These are phyloP conservation scores for Gomphus bonarii DNA, from an alignment of 1,284 basidiomycete genomes.

Conservation along the genomic window DNA sequence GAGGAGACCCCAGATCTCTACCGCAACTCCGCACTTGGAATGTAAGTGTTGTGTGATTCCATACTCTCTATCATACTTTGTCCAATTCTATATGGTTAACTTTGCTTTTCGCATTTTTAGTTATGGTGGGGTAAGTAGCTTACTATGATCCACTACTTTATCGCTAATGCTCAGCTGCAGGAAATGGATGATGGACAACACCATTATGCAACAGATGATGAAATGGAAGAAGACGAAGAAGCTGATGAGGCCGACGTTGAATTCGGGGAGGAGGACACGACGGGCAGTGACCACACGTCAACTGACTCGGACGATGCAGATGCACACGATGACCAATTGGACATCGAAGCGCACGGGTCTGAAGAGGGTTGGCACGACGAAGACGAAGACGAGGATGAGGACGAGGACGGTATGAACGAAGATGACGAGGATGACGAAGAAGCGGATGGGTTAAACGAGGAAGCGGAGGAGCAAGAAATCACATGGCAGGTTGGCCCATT, in stretches of 20 bases:
- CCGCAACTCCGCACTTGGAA: constrained; percentile 92
- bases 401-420: constrained; percentile 50
- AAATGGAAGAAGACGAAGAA: constrained; percentile 74
- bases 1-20: constrained; percentile 92
- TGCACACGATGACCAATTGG: constrained; percentile 38
- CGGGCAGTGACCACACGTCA: constrained; percentile 70
- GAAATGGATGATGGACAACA: constrained; percentile 50
- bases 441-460: constrained; percentile 39
- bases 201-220: constrained; percentile 51
- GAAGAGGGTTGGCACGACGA: constrained; percentile 20
- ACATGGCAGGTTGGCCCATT: constrained; percentile 59
- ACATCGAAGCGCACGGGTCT: constrained; percentile 17
- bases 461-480: constrained; percentile 43
- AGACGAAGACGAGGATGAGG: constrained; percentile 28
- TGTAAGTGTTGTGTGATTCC: constrained; percentile 43
- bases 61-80: background rate
- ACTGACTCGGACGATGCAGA: constrained; percentile 39
- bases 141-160: constrained; percentile 1
- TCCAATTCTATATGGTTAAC: background rate
- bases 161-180: constrained; percentile 27
- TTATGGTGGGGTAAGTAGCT: constrained; percentile 66
- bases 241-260: constrained; percentile 85
- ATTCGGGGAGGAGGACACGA: constrained; percentile 55
- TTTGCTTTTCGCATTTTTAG: constrained; percentile 24
- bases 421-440: constrained; percentile 43